Evolutionary conservation across 805 yeast species (phyloP).

Genomic region (Starmerella etchellsii): DNA sequence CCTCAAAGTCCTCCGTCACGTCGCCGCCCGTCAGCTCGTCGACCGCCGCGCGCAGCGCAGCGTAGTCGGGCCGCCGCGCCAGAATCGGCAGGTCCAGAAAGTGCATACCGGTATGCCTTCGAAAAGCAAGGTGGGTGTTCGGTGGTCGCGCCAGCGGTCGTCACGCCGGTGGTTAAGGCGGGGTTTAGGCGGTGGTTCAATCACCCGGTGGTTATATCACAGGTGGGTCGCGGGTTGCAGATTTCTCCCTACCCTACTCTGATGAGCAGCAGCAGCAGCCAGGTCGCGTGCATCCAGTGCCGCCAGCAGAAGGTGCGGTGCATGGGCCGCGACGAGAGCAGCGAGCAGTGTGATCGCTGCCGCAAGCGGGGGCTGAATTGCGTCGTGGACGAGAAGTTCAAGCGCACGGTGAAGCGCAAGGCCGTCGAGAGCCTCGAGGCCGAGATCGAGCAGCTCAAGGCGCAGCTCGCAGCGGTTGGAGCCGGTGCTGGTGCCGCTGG

Average conservation of each 20-base stretch:
- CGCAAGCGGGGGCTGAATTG: slow-evolving; percentile 56
- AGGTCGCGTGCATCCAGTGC: slow-evolving; percentile 79
- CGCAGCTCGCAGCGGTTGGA: slow-evolving; percentile 16
- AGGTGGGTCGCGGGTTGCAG: too few relatives aligned
- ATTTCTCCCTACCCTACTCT: too few relatives aligned
- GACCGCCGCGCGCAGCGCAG: slow-evolving; percentile 9
- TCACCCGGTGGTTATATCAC: too few relatives aligned
- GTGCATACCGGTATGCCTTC: too few relatives aligned
- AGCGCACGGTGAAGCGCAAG: slow-evolving; percentile 72
- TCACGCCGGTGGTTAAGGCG: too few relatives aligned
- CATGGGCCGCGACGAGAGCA: slow-evolving; percentile 38
- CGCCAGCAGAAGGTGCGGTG: slow-evolving; percentile 66
- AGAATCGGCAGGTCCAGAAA: slow-evolving; percentile 25
- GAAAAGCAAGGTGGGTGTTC: too few relatives aligned
- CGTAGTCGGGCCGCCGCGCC: slow-evolving; percentile 15
- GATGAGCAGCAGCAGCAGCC: too few relatives aligned
- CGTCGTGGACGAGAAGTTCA: slow-evolving; percentile 64
- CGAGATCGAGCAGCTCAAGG: slow-evolving; percentile 58
- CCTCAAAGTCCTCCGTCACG: slow-evolving; percentile 15
- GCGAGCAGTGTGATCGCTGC: slow-evolving; percentile 71
- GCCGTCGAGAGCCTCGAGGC: slow-evolving; percentile 43
- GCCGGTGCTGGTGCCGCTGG: not conserved
- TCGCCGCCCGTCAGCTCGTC: slow-evolving; percentile 2
- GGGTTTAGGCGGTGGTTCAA: too few relatives aligned
- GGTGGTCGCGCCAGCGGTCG: too few relatives aligned